Base-by-base conservation (phyloP, 495 filamentous ascomycete species). In the Ascodesmis nigricans region DNA sequence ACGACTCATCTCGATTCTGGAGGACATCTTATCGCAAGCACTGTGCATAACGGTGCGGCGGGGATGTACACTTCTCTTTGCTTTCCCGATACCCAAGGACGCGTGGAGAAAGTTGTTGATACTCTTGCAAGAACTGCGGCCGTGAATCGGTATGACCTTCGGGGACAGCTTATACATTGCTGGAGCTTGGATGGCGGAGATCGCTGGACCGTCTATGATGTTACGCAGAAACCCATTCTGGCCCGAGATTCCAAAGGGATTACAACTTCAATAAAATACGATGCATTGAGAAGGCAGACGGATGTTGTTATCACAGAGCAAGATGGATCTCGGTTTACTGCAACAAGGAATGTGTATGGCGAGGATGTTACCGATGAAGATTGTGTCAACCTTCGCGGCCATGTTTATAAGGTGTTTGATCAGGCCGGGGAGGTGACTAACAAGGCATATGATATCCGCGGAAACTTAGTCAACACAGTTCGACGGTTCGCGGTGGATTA, bases 381-480 rank as follows among this genome's bases (percentile, higher is more conserved):
- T 10, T 2, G 3, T 1, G 1, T 24, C 6, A 35, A 35, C 19
- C n/a, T 21, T 14, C 13, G 33, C 20, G 33, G 33, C 15, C 15
- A 3, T 14, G 14, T 35, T 7, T 26, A 35, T n/a, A 0, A 35
- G 33, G 11, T 21, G 8, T 43, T n/a, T 3, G 54, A 57, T 30
- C 54, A 57, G 36, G 34, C 51, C 0, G 51, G 50, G 1, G 13
- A 40, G 0, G 1, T 5, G 3, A 42, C 24, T 0, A 35, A 1
- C 1, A 7, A n/a, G n/a, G n/a, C 8, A 5, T 57, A 31, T 31
- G 51, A 55, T 31, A 50, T 54, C 33, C 46, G 51, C 33, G 45
- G 44, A 10, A 53, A 54, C 24, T 22, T 21, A 2, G 3, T 50
- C 0, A 1, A 7, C 6, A 7, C 5, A 0, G 4, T 15, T 3